Conservation (phyloP, 2,329 filamentous ascomycete species). For the Monilinia fructicola region DNA sequence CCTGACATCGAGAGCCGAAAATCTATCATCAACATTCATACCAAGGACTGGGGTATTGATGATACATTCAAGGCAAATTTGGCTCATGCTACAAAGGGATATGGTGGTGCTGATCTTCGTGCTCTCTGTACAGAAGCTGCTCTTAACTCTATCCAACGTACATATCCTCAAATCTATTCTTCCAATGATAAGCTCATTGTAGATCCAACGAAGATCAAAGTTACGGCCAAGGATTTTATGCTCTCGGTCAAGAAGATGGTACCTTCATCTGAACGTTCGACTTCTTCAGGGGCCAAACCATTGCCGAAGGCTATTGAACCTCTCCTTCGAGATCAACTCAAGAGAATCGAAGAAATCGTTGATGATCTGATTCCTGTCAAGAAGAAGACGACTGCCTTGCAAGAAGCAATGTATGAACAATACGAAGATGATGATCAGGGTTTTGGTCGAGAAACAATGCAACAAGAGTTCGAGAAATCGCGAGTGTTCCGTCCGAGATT, state of each 20-base stretch:
- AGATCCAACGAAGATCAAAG: constrained; percentile 76
- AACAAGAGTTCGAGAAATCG: constrained; percentile 79
- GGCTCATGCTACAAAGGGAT: constrained; percentile 88
- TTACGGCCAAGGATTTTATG: constrained; percentile 95
- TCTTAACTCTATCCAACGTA: constrained; percentile 90
- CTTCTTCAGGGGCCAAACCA: constrained; percentile 78
- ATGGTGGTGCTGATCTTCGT: constrained; percentile 91
- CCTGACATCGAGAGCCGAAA: constrained; percentile 78
- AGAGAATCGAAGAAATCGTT: constrained; percentile 65
- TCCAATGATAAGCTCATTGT: constrained; percentile 89
- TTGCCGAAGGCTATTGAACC: constrained; percentile 79
- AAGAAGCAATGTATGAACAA: constrained; percentile 90
- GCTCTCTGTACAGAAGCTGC: constrained; percentile 95
- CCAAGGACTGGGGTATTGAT: constrained; percentile 85
- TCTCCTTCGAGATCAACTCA: constrained; percentile 71
- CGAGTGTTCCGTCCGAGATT: constrained; percentile 86
- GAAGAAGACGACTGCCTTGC: constrained; percentile 83
- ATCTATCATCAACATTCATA: constrained; percentile 92
- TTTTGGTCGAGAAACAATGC: constrained; percentile 76
- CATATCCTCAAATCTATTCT: constrained; percentile 93
- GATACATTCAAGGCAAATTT: constrained; percentile 78
- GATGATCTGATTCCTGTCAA: constrained; percentile 78
- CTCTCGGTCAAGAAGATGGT: constrained; percentile 94
- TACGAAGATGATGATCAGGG: constrained; percentile 79
- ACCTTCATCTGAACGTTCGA: constrained; percentile 88